Evolutionary conservation across 345 rosid genomes (phyloP), one percentile per base, ranked within the genome.

Genomic region (Gossypium raimondii): DNA sequence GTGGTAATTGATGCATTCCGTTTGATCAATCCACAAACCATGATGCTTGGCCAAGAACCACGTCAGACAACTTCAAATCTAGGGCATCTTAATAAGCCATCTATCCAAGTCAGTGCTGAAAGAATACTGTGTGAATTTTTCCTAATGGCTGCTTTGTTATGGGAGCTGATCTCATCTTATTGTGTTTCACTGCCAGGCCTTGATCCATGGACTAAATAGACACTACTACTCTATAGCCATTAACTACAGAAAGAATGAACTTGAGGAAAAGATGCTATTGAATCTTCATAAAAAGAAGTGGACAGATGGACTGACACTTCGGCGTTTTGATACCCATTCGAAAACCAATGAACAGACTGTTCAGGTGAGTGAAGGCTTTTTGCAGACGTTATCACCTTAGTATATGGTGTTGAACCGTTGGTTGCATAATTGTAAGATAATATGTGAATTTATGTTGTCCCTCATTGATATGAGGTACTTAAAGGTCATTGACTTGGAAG

Each of bases 41-140:
- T 95, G 94, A 95, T 95, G 99, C 98, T 95, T 84, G 98, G 99
- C 73, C 99, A 95, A 81, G 99, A 95, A 79, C 98, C 99, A 17
- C 85, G 99, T 43, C 99, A 95, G 72, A 95, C 99, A 67, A 95
- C 99, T 51, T 95, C 98, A 11, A 95, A 95, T 86, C 94, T 95
- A 62, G 99, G 99, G 16, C 98, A 93, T 85, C 90, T 96, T 76
- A 93, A 93, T 82, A 96, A 96, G 76, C 98, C 99, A 59, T 96
- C 99, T 17, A 96, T 96, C 82, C 98, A 92, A 82, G 99, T 96
- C 58, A 78, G 84, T 82, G 48, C 78, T 74, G 50, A 70, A 29
- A 11, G 57, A 22, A 27, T 9, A 43, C 71, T 38, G 41, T 72
- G 53, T 41, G 3, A 9, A 2, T n/a, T 65, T 16, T 51, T 25